Percentiles rank a stretch among this genome's conserved stretches.
These are phyloP conservation scores for Penicillium sp. DNA, from an alignment of 2,329 filamentous ascomycete genomes.

Conservation along the genomic window DNA sequence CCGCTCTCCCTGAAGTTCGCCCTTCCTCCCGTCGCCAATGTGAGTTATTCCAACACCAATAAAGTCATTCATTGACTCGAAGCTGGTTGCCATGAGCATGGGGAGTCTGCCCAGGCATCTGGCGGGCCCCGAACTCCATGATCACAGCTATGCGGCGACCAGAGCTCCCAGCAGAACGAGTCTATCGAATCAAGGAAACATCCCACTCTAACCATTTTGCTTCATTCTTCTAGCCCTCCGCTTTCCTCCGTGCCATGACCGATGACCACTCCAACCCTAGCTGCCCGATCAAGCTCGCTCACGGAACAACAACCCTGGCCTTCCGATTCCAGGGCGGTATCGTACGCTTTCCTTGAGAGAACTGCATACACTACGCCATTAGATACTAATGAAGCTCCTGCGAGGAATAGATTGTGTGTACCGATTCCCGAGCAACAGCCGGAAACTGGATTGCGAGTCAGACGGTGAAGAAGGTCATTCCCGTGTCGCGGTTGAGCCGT, in stretches of 20 bases:
- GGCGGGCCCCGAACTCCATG: not conserved
- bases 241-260: slow-evolving; percentile 95
- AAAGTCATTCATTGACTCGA: not conserved
- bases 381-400: not conserved
- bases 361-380: not conserved
- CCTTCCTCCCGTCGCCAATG: slow-evolving; percentile 89
- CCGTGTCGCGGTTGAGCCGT: slow-evolving; percentile 48
- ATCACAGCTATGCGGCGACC: slow-evolving; percentile 16
- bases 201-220: slow-evolving; percentile 11
- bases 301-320: slow-evolving; percentile 96
- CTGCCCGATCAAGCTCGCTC: slow-evolving; percentile 98
- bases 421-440: slow-evolving; percentile 94
- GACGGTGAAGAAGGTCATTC: slow-evolving; percentile 99
- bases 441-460: slow-evolving; percentile 99
- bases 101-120: not conserved
- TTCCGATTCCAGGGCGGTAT: slow-evolving; percentile 99
- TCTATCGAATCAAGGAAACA: slow-evolving; percentile 2
- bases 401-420: slow-evolving; percentile 77
- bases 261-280: slow-evolving; percentile 96
- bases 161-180: slow-evolving; percentile 13
- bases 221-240: slow-evolving; percentile 68
- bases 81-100: not conserved
- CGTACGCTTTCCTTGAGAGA: slow-evolving; percentile 40
- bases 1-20: slow-evolving; percentile 90
- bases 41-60: slow-evolving; percentile 54